A percentile compares a stretch with the other conserved stretches of the same genome.
Conservation (phyloP, 768 basidiomycete species). For the Leccinum variicolor region DNA sequence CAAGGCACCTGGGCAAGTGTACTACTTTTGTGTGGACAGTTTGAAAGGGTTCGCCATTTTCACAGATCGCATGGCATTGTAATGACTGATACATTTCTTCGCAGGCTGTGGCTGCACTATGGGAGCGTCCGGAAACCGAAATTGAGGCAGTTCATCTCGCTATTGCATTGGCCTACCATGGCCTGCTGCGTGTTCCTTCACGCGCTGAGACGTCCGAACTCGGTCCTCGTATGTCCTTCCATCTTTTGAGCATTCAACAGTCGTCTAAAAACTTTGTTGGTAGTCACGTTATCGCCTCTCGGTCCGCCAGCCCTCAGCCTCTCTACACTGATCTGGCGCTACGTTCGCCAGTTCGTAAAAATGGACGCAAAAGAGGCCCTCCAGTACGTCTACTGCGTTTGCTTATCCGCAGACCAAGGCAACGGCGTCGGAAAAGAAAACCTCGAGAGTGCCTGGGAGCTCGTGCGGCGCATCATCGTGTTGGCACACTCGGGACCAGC, state of each 20-base stretch:
- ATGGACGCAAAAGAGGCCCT: slow-evolving; percentile 92
- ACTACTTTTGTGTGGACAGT: slow-evolving; percentile 88
- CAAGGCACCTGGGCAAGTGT: slow-evolving; percentile 79
- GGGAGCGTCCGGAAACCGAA: slow-evolving; percentile 83
- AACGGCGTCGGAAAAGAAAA: slow-evolving; percentile 79
- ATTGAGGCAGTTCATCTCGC: slow-evolving; percentile 94
- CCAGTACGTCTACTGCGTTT: slow-evolving; percentile 90
- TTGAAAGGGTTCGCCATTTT: slow-evolving; percentile 68
- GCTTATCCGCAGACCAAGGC: slow-evolving; percentile 70
- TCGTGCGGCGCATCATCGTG: slow-evolving; percentile 74
- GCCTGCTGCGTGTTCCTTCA: slow-evolving; percentile 80
- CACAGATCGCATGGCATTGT: not conserved
- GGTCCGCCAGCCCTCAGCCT: slow-evolving; percentile 73
- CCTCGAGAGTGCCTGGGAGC: slow-evolving; percentile 76
- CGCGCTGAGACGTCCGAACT: slow-evolving; percentile 81
- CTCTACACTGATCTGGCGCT: slow-evolving; percentile 85
- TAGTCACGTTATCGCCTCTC: slow-evolving; percentile 71
- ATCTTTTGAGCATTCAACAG: not conserved
- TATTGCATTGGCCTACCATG: slow-evolving; percentile 90
- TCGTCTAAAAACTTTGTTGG: not conserved
- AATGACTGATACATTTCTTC: not conserved
- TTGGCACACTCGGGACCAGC: slow-evolving; percentile 72
- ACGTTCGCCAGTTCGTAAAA: slow-evolving; percentile 88
- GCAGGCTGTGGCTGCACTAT: slow-evolving; percentile 86
- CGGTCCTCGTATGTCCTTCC: slow-evolving; percentile 61